These are phyloP conservation scores for Fistulinella prunicolor DNA, from an alignment of 768 basidiomycete species.

Conservation along the genomic window DNA sequence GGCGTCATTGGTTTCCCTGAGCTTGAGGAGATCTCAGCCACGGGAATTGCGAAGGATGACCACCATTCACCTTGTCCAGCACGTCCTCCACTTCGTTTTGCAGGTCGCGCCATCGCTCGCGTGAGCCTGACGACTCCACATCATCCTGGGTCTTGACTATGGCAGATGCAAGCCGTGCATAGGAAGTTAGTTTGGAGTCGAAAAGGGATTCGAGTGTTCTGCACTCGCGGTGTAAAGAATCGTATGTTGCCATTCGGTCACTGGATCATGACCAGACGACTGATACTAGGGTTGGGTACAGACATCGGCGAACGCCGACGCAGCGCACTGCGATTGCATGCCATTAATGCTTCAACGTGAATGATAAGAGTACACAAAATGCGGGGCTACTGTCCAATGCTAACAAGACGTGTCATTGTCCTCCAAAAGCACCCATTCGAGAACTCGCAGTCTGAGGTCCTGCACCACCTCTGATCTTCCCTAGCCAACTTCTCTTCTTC, in stretches of 20 bases:
- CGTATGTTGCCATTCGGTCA: constrained; percentile 69
- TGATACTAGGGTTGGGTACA: background rate
- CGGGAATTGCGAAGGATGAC: background rate
- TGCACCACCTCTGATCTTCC: constrained; percentile 56
- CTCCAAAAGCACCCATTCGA: constrained; percentile 20
- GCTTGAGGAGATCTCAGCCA: constrained; percentile 43
- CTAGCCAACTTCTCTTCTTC: constrained; percentile 67
- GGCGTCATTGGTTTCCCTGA: constrained; percentile 84
- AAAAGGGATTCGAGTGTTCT: constrained; percentile 91
- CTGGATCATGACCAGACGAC: too few relatives aligned
- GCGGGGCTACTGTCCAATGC: constrained; percentile 10
- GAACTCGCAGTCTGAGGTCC: constrained; percentile 18
- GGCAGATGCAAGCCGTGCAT: constrained; percentile 78
- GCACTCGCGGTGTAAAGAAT: constrained; percentile 87
- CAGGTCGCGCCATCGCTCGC: constrained; percentile 74
- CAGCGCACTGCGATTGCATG: background rate
- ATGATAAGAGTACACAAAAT: constrained; percentile 14
- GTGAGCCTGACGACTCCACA: constrained; percentile 67
- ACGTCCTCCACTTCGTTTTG: constrained; percentile 87
- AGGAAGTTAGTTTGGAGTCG: constrained; percentile 86
- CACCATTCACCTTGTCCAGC: constrained; percentile 66
- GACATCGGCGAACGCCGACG: constrained; percentile 22
- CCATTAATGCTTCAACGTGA: too few relatives aligned
- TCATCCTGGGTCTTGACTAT: constrained; percentile 54
- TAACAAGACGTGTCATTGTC: constrained; percentile 23